phyloP scores from a whole-genome alignment of 2,329 filamentous ascomycete genomes.

The Erysiphe neolycopersici region DNA sequence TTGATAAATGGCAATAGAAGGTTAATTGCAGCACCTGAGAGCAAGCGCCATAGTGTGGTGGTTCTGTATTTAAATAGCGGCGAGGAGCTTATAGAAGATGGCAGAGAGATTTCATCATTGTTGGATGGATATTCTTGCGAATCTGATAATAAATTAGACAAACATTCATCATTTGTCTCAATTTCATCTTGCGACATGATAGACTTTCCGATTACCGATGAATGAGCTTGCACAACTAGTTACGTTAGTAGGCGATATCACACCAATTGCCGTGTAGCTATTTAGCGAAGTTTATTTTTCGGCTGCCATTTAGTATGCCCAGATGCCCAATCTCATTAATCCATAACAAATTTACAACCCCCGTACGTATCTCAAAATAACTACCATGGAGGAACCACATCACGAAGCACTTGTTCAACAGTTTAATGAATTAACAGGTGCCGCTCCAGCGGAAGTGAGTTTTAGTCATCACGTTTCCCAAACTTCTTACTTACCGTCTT shows the following conservation, averaged over 20 bases:
- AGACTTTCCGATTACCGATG: background rate
- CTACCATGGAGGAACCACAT: conserved; percentile 12
- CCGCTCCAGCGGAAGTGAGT: conserved; percentile 21
- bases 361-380: too few species aligned
- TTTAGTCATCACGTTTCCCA: background rate
- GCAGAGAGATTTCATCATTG: conserved; percentile 33
- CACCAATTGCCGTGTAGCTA: too few species aligned
- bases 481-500: background rate
- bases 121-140: conserved; percentile 53
- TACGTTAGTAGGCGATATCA: too few species aligned
- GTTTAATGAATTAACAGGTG: conserved; percentile 29
- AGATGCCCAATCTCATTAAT: too few species aligned
- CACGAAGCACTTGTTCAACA: conserved; percentile 22
- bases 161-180: conserved; percentile 39
- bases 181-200: conserved; percentile 2
- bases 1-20: conserved; percentile 89
- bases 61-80: conserved; percentile 69
- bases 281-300: too few species aligned
- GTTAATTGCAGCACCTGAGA: conserved; percentile 84
- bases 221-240: too few species aligned
- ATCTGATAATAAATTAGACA: conserved; percentile 56
- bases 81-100: conserved; percentile 31
- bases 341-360: too few species aligned
- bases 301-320: too few species aligned
- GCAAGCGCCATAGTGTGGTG: conserved; percentile 60